Percentiles rank a stretch among this genome's conserved stretches.
These are phyloP conservation scores for Leptographium lundbergii DNA, from an alignment of 2,329 filamentous ascomycete genomes.

Conservation along the genomic window DNA sequence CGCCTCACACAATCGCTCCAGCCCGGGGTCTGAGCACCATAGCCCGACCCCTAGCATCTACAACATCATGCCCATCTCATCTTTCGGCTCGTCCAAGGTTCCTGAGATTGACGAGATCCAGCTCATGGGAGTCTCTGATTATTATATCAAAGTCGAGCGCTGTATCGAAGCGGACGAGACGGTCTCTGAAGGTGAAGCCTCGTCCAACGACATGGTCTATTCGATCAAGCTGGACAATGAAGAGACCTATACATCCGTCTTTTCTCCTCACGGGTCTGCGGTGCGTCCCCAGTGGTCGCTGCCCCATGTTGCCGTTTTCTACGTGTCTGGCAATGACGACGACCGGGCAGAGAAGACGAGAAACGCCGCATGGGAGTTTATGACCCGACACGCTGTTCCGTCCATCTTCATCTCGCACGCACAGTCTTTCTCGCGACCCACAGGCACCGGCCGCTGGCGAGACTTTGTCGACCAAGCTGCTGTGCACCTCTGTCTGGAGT, in stretches of 20 bases:
- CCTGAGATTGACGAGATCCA: slow-evolving; percentile 30
- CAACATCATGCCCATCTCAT: slow-evolving; percentile 37
- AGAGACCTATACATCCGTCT: slow-evolving; percentile 23
- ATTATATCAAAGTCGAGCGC: slow-evolving; percentile 37
- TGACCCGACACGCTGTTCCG: slow-evolving; percentile 32
- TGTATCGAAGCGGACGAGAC: slow-evolving; percentile 28
- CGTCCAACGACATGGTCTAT: slow-evolving; percentile 19
- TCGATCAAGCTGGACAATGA: slow-evolving; percentile 28
- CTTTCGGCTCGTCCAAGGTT: slow-evolving; percentile 30
- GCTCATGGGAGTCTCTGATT: slow-evolving; percentile 36
- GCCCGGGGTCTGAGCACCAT: background rate
- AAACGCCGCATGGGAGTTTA: slow-evolving; percentile 30
- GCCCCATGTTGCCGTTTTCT: slow-evolving; percentile 37
- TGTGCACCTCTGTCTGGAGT: slow-evolving; percentile 35
- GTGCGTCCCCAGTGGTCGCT: slow-evolving; percentile 31
- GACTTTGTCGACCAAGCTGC: slow-evolving; percentile 27
- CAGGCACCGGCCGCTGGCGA: slow-evolving; percentile 18
- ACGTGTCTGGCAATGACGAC: slow-evolving; percentile 30
- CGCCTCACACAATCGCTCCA: slow-evolving; percentile 10
- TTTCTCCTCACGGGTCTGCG: slow-evolving; percentile 22
- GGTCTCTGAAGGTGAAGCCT: slow-evolving; percentile 13
- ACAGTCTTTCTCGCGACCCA: slow-evolving; percentile 23
- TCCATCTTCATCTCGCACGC: slow-evolving; percentile 35
- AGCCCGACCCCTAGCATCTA: slow-evolving; percentile 20
- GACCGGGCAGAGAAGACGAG: slow-evolving; percentile 24